Conservation (phyloP, 768 basidiomycete genomes). For the Gymnopilus dilepis region DNA sequence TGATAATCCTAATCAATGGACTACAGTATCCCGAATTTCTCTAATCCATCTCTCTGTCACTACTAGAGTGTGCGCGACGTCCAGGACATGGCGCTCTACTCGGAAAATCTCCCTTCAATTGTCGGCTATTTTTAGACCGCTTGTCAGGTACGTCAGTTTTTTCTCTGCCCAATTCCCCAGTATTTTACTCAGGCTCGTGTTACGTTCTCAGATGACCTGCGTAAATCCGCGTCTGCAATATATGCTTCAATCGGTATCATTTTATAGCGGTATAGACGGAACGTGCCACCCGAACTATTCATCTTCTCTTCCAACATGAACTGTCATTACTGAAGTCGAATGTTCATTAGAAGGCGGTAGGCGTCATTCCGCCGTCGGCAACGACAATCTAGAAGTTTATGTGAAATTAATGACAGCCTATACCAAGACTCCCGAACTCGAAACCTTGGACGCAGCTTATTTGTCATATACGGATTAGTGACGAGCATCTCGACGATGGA, state of each 20-base stretch:
- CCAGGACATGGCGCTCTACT: not conserved
- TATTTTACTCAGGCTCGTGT: not conserved
- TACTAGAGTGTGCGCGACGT: not conserved
- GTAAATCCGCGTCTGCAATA: not conserved
- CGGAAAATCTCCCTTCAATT: not conserved
- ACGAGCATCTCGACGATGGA: slow-evolving; percentile 54
- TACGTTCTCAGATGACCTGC: not conserved
- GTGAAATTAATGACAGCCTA: not conserved
- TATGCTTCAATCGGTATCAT: not conserved
- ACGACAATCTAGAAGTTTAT: not conserved
- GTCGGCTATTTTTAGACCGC: not conserved
- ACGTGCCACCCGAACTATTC: too few species aligned
- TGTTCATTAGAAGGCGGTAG: not conserved
- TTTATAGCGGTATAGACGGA: too few species aligned
- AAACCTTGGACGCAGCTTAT: slow-evolving; percentile 44
- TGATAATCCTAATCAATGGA: too few species aligned
- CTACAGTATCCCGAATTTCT: too few species aligned
- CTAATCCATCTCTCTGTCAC: not conserved
- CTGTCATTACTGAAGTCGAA: too few species aligned
- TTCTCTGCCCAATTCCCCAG: not conserved
- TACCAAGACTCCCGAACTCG: not conserved
- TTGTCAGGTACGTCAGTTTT: not conserved
- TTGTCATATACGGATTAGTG: slow-evolving; percentile 59
- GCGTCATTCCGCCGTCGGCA: not conserved
- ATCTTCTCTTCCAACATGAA: too few species aligned